Conservation (phyloP, 345 rosid genomes). For the Populus alba region DNA sequence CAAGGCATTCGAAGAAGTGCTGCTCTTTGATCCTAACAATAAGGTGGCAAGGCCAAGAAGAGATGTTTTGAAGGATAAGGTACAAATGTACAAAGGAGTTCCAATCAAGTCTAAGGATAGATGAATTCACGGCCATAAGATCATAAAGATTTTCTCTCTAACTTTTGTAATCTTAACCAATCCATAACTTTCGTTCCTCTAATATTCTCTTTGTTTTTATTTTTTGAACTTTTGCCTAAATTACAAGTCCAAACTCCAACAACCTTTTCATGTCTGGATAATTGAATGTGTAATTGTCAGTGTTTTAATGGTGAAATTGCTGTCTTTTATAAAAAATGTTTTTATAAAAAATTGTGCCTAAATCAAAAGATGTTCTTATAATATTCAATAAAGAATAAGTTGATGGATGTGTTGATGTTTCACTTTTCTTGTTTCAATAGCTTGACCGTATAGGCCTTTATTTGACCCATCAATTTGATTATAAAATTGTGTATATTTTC, state of each 20-base stretch:
- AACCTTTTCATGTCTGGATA: neutral
- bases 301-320: too few relatives aligned
- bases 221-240: neutral
- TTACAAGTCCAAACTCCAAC: neutral
- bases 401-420: too few relatives aligned
- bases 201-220: neutral
- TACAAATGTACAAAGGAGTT: conserved; percentile 73
- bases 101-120: conserved; percentile 72
- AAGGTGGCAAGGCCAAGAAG: conserved; percentile 80
- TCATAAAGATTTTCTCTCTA: neutral
- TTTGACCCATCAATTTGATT: too few relatives aligned
- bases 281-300: neutral
- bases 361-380: too few relatives aligned
- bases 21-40: conserved; percentile 87
- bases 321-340: too few relatives aligned
- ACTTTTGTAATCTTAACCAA: neutral
- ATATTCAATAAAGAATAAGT: too few relatives aligned
- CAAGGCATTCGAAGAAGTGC: conserved; percentile 89
- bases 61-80: conserved; percentile 67
- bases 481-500: too few relatives aligned
- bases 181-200: neutral
- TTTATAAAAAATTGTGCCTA: too few relatives aligned
- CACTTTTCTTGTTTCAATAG: too few relatives aligned
- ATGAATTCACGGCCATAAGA: conserved; percentile 24
- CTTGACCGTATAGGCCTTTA: too few relatives aligned